Conservation (phyloP, 2,329 filamentous ascomycete species). For the Colletotrichum agaves region DNA sequence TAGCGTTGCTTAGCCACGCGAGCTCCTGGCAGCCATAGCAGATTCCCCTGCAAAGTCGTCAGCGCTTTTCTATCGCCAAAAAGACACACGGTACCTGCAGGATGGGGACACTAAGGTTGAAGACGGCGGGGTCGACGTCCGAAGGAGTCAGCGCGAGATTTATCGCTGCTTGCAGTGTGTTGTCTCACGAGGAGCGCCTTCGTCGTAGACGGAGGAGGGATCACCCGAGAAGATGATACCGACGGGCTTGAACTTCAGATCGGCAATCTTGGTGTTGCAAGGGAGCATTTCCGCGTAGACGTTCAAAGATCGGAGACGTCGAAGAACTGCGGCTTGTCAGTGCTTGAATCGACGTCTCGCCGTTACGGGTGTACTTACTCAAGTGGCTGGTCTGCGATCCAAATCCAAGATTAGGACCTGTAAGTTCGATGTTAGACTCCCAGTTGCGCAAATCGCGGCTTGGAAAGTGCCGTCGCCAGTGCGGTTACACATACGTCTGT, state of each 20-base stretch:
- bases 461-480: no score
- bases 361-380: conserved; percentile 66
- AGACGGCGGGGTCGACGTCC: conserved; percentile 82
- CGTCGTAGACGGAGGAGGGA: conserved; percentile 82
- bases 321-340: conserved; percentile 56
- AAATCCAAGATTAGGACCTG: conserved; percentile 78
- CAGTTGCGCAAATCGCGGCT: no score
- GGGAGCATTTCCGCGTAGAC: conserved; percentile 90
- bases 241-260: conserved; percentile 82
- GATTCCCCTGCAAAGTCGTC: conserved; percentile 49
- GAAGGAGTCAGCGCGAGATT: conserved; percentile 28
- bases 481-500: no score
- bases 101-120: conserved; percentile 76
- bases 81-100: conserved; percentile 41
- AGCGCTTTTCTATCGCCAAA: not conserved
- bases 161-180: no score
- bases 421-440: not conserved
- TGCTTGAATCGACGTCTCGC: conserved; percentile 65
- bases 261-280: conserved; percentile 83
- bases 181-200: conserved; percentile 67
- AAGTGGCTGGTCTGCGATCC: conserved; percentile 45
- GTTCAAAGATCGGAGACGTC: conserved; percentile 80
- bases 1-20: conserved; percentile 71
- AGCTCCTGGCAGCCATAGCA: conserved; percentile 64
- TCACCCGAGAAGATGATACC: conserved; percentile 74